Percentiles rank a stretch among this genome's conserved stretches.
phyloP scores from a whole-genome alignment of 208 protist genomes.

The Leishmania turanica region DNA sequence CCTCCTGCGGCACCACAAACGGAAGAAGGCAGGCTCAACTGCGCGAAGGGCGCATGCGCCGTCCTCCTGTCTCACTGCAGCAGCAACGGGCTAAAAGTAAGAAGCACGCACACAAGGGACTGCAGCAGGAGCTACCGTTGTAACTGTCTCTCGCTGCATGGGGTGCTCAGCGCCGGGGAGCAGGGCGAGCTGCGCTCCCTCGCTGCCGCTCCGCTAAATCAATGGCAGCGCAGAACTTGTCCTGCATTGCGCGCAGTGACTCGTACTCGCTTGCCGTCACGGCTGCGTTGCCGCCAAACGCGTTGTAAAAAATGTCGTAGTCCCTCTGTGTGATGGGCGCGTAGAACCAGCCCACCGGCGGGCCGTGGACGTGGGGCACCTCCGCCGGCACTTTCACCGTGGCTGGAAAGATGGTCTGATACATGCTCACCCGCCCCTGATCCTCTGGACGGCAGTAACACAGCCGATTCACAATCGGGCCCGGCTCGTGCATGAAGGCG shows the following conservation, averaged over 20 bases:
- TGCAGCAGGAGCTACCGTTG: background rate
- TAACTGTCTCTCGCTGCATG: background rate
- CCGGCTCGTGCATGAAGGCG: slow-evolving; percentile 79
- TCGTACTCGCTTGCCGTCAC: slow-evolving; percentile 49
- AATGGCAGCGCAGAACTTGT: slow-evolving; percentile 11
- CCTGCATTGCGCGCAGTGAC: slow-evolving; percentile 39
- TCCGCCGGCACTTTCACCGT: slow-evolving; percentile 27
- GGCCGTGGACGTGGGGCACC: slow-evolving; percentile 57
- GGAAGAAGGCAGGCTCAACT: too few species aligned
- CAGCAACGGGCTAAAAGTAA: too few species aligned
- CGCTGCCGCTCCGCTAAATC: slow-evolving; percentile 22
- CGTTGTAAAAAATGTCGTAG: slow-evolving; percentile 65
- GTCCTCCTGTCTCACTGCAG: background rate
- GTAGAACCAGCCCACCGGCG: slow-evolving; percentile 78
- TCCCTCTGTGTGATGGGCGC: slow-evolving; percentile 57
- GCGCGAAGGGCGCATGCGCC: too few species aligned
- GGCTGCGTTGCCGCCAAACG: slow-evolving; percentile 70
- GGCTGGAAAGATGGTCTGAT: slow-evolving; percentile 33
- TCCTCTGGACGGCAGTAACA: slow-evolving; percentile 67
- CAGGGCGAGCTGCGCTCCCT: background rate
- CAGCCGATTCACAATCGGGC: slow-evolving; percentile 76
- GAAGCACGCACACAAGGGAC: too few species aligned
- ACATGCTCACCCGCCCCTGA: slow-evolving; percentile 15
- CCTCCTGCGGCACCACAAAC: background rate
- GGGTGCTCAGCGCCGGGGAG: background rate